Conservation (phyloP, 371 early-diverging fungal species). For the Batkoa obscura region DNA sequence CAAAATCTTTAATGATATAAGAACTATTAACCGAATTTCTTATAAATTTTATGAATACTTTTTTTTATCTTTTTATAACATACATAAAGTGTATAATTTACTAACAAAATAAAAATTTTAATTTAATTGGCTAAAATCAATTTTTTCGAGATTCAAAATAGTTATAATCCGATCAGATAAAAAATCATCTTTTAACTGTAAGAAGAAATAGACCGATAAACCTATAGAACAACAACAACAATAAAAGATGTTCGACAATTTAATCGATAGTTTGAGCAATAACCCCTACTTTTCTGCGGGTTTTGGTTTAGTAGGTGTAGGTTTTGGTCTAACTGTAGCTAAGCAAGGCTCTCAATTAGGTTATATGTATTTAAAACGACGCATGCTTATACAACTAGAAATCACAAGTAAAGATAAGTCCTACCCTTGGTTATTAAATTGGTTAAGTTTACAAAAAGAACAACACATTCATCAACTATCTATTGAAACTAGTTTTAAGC, state of each 20-base stretch:
- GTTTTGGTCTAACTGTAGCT: constrained; percentile 62
- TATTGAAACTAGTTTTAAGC: constrained; percentile 70
- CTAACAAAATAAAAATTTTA: too few species aligned
- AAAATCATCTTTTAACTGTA: too few species aligned
- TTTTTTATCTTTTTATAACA: too few species aligned
- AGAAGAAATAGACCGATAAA: too few species aligned
- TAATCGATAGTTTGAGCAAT: constrained; percentile 16
- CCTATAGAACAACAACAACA: too few species aligned
- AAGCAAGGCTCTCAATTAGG: constrained; percentile 48
- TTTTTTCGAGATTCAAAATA: too few species aligned
- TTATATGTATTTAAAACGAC: constrained; percentile 44
- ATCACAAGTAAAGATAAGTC: constrained; percentile 84
- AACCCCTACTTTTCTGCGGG: constrained; percentile 93
- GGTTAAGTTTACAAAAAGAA: constrained; percentile 56
- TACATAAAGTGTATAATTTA: too few species aligned
- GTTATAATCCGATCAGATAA: too few species aligned
- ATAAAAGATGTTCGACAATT: constrained; percentile 5
- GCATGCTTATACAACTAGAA: constrained; percentile 75
- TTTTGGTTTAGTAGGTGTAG: constrained; percentile 80
- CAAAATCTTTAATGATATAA: too few species aligned
- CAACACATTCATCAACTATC: constrained; percentile 47
- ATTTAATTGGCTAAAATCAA: too few species aligned
- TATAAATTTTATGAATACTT: too few species aligned
- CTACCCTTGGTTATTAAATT: constrained; percentile 87
- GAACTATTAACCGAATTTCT: too few species aligned